Evolutionary conservation across 1,139 yeast genomes (phyloP).

Genomic region (Yamadazyma diospyri): DNA sequence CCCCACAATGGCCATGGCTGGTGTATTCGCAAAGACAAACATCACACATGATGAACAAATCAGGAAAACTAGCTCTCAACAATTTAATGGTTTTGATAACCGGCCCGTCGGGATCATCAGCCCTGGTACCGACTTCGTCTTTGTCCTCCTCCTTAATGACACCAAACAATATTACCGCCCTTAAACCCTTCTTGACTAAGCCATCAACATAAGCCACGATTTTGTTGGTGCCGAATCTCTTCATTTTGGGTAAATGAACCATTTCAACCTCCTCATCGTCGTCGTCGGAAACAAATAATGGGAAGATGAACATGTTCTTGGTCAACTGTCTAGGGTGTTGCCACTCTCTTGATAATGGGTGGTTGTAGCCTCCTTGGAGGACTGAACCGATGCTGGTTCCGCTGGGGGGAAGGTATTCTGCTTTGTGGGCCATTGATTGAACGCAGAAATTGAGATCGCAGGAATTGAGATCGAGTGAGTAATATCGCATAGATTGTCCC

Average conservation of each 20-base stretch:
- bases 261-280: conserved; percentile 78
- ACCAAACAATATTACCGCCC: conserved; percentile 87
- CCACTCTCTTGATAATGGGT: conserved; percentile 88
- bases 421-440: conserved; percentile 59
- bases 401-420: conserved; percentile 59
- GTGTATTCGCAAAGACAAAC: conserved; percentile 97
- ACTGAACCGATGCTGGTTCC: conserved; percentile 71
- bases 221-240: conserved; percentile 79
- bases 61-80: conserved; percentile 67
- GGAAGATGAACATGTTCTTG: conserved; percentile 90
- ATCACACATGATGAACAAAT: conserved; percentile 83
- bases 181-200: conserved; percentile 76
- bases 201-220: conserved; percentile 67
- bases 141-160: conserved; percentile 73
- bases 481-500: no score
- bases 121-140: conserved; percentile 81
- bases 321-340: conserved; percentile 79
- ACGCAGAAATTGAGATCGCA: no score
- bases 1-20: conserved; percentile 95
- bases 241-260: conserved; percentile 81
- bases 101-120: conserved; percentile 97
- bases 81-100: conserved; percentile 76
- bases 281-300: conserved; percentile 78
- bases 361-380: conserved; percentile 91
- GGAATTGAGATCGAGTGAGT: no score